Evolutionary conservation across 176 grass and related monocot species (phyloP).

Genomic region (sorghum (Sorghum bicolor)): DNA sequence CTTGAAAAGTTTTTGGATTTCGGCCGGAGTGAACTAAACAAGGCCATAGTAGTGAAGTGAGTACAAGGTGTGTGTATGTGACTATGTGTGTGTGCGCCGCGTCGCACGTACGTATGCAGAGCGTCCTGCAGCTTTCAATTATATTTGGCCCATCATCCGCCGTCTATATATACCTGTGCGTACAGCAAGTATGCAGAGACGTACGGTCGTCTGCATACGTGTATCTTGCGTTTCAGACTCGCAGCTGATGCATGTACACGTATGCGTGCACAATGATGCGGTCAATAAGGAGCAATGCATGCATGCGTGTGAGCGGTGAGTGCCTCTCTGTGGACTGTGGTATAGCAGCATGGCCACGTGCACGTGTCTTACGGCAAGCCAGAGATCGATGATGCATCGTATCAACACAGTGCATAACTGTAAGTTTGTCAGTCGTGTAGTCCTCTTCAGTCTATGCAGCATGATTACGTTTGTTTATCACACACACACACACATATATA

Average conservation of each 20-base stretch:
- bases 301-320: background rate
- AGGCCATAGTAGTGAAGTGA: background rate
- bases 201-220: background rate
- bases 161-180: background rate
- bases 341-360: constrained; percentile 18
- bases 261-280: constrained; percentile 26
- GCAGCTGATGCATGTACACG: background rate
- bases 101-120: background rate
- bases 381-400: constrained; percentile 3
- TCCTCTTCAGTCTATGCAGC: background rate
- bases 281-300: background rate
- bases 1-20: too few relatives aligned
- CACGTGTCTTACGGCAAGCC: constrained; percentile 8
- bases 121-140: background rate
- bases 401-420: background rate
- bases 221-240: too few relatives aligned
- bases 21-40: too few relatives aligned
- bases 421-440: background rate
- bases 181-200: constrained; percentile 13
- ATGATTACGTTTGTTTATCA: background rate
- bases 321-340: too few relatives aligned
- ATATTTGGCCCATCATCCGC: background rate
- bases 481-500: background rate
- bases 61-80: too few relatives aligned
- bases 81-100: too few relatives aligned